A percentile compares a stretch with the other conserved stretches of the same genome.
Evolutionary conservation across 257 asterid species (phyloP).

Genomic region (Solanum virginianum): DNA sequence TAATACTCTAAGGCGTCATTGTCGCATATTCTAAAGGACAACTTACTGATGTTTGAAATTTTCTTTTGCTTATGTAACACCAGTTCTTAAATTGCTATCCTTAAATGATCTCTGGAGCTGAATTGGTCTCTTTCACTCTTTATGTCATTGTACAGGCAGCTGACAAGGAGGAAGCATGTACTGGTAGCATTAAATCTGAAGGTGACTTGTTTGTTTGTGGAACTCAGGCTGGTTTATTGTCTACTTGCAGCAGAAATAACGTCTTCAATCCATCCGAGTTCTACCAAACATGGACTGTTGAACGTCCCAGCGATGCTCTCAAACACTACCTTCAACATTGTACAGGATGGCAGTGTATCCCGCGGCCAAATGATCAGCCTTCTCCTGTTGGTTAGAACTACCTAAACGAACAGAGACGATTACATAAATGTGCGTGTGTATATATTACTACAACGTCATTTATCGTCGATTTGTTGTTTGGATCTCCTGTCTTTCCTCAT

Average conservation of each 20-base stretch:
- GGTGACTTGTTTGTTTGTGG: conserved; percentile 51
- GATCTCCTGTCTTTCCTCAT: not conserved
- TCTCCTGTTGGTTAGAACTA: conserved; percentile 1
- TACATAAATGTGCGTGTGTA: not conserved
- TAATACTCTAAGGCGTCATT: not conserved
- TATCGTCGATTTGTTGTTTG: not conserved
- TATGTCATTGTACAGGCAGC: conserved; percentile 40
- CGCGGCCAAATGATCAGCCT: conserved; percentile 27
- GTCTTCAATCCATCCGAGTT: conserved; percentile 45
- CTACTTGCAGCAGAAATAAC: conserved; percentile 11
- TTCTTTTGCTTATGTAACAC: not conserved
- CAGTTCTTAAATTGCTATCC: not conserved
- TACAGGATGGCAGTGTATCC: conserved; percentile 56
- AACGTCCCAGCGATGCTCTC: conserved; percentile 41
- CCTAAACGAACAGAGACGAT: not conserved
- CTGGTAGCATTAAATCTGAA: conserved; percentile 61
- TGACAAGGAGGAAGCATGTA: conserved; percentile 43
- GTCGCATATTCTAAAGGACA: not conserved
- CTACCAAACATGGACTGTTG: conserved; percentile 53
- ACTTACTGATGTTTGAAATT: not conserved
- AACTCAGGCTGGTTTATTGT: conserved; percentile 41
- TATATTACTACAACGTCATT: not conserved
- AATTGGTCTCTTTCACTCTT: not conserved
- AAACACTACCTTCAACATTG: conserved; percentile 47
- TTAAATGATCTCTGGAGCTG: not conserved